These are phyloP conservation scores for Lantana camara DNA, from an alignment of 257 asterid genomes.

Conservation along the genomic window DNA sequence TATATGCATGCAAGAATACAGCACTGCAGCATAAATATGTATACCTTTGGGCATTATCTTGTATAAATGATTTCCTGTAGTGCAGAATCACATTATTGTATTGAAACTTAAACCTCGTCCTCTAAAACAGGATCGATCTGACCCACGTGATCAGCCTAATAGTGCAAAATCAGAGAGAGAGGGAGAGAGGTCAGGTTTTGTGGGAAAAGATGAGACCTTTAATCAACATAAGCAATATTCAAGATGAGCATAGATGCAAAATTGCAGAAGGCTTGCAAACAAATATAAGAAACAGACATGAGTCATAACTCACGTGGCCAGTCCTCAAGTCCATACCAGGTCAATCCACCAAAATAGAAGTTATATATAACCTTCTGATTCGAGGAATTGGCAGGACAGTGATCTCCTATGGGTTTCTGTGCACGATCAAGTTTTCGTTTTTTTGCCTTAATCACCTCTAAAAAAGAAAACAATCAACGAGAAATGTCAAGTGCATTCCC, in stretches of 20 bases:
- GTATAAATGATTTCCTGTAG: constrained; percentile 94
- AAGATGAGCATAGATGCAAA: not conserved
- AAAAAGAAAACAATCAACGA: constrained; percentile 21
- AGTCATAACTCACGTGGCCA: not conserved
- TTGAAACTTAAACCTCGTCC: constrained; percentile 88
- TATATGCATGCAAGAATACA: constrained; percentile 17
- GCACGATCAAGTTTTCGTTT: constrained; percentile 93
- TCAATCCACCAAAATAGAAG: not conserved
- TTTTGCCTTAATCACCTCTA: constrained; percentile 96
- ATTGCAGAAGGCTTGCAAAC: constrained; percentile 6
- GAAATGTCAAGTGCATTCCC: too few species aligned
- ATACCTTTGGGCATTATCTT: constrained; percentile 99
- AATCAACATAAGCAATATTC: constrained; percentile 21
- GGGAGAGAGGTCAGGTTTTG: constrained; percentile 19
- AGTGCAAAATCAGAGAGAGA: constrained; percentile 19
- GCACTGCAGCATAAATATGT: constrained; percentile 20
- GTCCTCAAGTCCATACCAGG: constrained; percentile 17
- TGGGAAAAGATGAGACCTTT: constrained; percentile 8
- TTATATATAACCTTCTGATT: not conserved
- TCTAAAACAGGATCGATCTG: constrained; percentile 80
- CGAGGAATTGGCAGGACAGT: too few species aligned
- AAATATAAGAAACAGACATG: constrained; percentile 16
- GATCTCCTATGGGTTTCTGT: constrained; percentile 97
- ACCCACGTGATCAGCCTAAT: constrained; percentile 85
- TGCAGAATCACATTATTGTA: constrained; percentile 88